These are phyloP conservation scores for Thozetella sp. DNA, from an alignment of 495 filamentous ascomycete genomes.

Conservation along the genomic window DNA sequence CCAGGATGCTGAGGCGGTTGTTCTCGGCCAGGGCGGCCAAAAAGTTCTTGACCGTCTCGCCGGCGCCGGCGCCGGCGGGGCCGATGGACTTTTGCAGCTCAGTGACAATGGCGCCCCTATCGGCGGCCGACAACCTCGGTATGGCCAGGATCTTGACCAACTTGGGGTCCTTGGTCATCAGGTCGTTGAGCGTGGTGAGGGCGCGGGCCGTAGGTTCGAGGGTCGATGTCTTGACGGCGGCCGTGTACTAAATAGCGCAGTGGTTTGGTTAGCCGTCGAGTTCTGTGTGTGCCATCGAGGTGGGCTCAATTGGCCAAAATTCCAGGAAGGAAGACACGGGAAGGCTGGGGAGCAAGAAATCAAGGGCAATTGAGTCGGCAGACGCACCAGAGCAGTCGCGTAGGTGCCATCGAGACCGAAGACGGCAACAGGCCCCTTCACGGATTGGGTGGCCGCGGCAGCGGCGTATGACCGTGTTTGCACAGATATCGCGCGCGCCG, in stretches of 20 bases:
- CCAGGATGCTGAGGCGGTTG: conserved; percentile 85
- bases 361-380: conserved; percentile 23
- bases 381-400: conserved; percentile 95
- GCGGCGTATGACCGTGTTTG: conserved; percentile 73
- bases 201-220: conserved; percentile 83
- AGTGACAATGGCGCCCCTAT: conserved; percentile 81
- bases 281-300: background rate
- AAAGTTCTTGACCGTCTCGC: conserved; percentile 92
- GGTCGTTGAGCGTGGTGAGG: conserved; percentile 66
- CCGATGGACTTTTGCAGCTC: conserved; percentile 82
- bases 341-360: conserved; percentile 8
- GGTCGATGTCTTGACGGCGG: conserved; percentile 79
- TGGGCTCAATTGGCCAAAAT: background rate
- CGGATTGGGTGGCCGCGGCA: conserved; percentile 58
- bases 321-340: conserved; percentile 14
- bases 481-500: conserved; percentile 40
- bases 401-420: conserved; percentile 98
- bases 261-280: conserved; percentile 23
- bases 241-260: conserved; percentile 79
- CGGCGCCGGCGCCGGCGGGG: too few relatives aligned
- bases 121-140: conserved; percentile 72
- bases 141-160: conserved; percentile 73
- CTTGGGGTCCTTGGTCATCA: conserved; percentile 80
- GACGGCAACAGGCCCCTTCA: conserved; percentile 84
- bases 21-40: conserved; percentile 87